Evolutionary conservation across 495 filamentous ascomycete genomes (phyloP).

Genomic region (Penicillium odoratum): DNA sequence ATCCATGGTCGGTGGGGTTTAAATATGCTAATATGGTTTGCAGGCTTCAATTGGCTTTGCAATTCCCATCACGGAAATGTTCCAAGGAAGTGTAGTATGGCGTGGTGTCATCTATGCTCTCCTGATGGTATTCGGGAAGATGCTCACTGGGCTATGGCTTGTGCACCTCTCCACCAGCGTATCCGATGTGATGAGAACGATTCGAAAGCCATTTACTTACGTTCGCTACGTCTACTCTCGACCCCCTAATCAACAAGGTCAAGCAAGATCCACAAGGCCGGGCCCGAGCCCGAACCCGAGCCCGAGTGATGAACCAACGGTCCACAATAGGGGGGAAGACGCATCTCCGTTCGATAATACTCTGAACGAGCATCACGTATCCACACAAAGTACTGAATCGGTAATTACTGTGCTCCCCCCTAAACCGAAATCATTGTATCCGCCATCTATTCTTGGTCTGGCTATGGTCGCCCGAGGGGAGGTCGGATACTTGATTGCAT

Average conservation of each 20-base stretch:
- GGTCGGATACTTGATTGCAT: conserved; percentile 76
- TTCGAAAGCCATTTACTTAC: conserved; percentile 10
- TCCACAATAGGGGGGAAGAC: background rate
- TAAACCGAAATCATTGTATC: conserved; percentile 58
- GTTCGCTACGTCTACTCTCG: conserved; percentile 13
- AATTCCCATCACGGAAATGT: conserved; percentile 73
- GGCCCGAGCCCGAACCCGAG: background rate
- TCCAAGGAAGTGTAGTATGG: conserved; percentile 63
- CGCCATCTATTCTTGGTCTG: conserved; percentile 55
- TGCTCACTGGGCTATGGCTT: conserved; percentile 64
- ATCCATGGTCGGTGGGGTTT: background rate
- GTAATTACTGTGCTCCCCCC: conserved; percentile 10
- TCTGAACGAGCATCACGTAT: background rate
- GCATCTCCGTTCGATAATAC: background rate
- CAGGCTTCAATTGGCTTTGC: conserved; percentile 76
- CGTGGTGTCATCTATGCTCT: conserved; percentile 68
- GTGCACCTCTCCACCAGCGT: conserved; percentile 42
- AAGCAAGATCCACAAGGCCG: background rate
- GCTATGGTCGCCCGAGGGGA: conserved; percentile 79
- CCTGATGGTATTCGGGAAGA: conserved; percentile 68
- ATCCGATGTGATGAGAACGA: conserved; percentile 4
- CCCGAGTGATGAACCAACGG: background rate
- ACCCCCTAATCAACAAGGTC: background rate
- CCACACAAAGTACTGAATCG: background rate
- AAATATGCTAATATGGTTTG: background rate